These are phyloP conservation scores for Craterostigma plantagineum DNA, from an alignment of 257 asterid genomes.

Conservation along the genomic window DNA sequence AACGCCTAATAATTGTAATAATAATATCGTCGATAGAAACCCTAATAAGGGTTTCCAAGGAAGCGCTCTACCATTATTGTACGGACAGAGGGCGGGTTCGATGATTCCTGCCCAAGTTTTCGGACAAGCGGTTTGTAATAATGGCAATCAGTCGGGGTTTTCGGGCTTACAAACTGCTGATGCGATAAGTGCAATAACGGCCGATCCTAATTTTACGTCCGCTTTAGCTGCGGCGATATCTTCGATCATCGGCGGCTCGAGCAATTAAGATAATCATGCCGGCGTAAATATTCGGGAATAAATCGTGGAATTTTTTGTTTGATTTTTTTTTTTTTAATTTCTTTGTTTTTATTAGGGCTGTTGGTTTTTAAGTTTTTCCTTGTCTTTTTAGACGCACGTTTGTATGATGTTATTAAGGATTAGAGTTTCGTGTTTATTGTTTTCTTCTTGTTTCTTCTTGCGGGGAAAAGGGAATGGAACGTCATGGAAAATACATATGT, in stretches of 20 bases:
- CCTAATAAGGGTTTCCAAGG: conserved; percentile 2
- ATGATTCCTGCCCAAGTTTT: conserved; percentile 21
- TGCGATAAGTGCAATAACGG: conserved; percentile 62
- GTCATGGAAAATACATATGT: too few relatives aligned
- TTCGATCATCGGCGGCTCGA: conserved; percentile 57
- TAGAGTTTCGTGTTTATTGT: too few relatives aligned
- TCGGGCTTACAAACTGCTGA: conserved; percentile 66
- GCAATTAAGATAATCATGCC: conserved; percentile 15
- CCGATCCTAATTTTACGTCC: conserved; percentile 84
- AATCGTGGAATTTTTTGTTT: too few relatives aligned
- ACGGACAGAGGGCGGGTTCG: conserved; percentile 11
- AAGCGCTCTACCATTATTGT: conserved; percentile 11
- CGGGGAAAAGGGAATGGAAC: too few relatives aligned
- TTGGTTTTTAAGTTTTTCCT: too few relatives aligned
- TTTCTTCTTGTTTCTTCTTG: too few relatives aligned
- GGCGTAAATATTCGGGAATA: conserved; percentile 11
- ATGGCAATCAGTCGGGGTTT: conserved; percentile 53
- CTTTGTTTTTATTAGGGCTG: too few relatives aligned
- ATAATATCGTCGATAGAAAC: conserved; percentile 17
- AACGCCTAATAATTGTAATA: conserved; percentile 19
- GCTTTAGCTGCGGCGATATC: conserved; percentile 89
- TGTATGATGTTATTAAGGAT: too few relatives aligned
- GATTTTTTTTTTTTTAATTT: too few relatives aligned
- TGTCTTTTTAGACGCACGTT: too few relatives aligned
- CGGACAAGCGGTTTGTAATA: conserved; percentile 22